Conservation (phyloP, 2,329 filamentous ascomycete genomes). For the Thermoascus crustaceus region DNA sequence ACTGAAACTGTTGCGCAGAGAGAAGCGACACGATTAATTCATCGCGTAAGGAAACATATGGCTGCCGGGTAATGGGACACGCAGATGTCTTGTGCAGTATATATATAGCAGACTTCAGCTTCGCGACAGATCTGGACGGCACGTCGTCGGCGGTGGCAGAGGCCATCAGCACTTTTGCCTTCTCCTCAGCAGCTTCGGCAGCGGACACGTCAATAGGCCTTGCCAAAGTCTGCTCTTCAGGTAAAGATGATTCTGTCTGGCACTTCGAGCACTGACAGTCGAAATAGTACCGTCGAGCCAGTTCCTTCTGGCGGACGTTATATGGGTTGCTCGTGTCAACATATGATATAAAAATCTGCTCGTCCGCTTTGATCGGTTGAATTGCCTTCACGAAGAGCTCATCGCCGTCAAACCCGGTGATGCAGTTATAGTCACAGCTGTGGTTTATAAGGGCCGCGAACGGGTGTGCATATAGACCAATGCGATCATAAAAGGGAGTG, state of each 20-base stretch:
- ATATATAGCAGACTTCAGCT: conserved; percentile 33
- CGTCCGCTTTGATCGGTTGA: conserved; percentile 43
- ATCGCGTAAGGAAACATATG: conserved; percentile 46
- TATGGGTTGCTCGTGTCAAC: conserved; percentile 49
- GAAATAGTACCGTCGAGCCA: conserved; percentile 52
- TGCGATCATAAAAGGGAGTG: conserved; percentile 46
- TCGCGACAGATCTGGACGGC: conserved; percentile 23
- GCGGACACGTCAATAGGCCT: conserved; percentile 8
- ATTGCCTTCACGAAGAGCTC: conserved; percentile 45
- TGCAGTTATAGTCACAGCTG: conserved; percentile 53
- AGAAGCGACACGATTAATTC: conserved; percentile 45
- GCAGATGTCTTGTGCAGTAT: conserved; percentile 31
- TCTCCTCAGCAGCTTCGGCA: conserved; percentile 13
- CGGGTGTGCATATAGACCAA: conserved; percentile 53
- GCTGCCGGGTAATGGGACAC: conserved; percentile 47
- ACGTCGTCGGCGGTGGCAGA: conserved; percentile 10
- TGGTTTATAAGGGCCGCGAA: conserved; percentile 51
- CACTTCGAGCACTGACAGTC: conserved; percentile 50
- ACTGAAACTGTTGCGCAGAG: conserved; percentile 32
- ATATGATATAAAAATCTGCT: conserved; percentile 56
- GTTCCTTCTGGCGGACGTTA: conserved; percentile 43
- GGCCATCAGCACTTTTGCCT: conserved; percentile 20
- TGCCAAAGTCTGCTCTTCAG: conserved; percentile 13
- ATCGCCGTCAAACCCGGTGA: conserved; percentile 49
- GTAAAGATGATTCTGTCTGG: conserved; percentile 13